These are phyloP conservation scores for Dactylellina drechsleri DNA, from an alignment of 2,329 filamentous ascomycete species.

Conservation along the genomic window DNA sequence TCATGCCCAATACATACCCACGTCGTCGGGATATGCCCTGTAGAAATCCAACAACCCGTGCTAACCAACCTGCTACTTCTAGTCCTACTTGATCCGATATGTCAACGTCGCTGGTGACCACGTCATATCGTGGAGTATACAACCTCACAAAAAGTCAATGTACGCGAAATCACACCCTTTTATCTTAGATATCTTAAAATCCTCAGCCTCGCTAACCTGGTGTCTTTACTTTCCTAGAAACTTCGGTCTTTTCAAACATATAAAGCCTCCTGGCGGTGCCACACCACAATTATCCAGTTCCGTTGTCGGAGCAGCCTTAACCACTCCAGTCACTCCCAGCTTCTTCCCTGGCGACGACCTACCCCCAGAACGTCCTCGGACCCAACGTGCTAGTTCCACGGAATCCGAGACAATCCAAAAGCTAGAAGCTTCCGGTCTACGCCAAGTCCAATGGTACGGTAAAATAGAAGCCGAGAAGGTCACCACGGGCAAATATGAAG, in stretches of 20 bases:
- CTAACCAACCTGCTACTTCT: constrained; percentile 35
- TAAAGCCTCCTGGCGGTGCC: constrained; percentile 47
- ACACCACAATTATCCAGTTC: constrained; percentile 57
- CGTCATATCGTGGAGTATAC: constrained; percentile 96
- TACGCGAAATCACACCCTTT: constrained; percentile 60
- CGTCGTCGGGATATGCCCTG: constrained; percentile 18
- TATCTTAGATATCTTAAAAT: not conserved
- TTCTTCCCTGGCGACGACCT: constrained; percentile 69
- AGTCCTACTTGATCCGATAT: constrained; percentile 99
- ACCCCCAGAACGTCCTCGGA: constrained; percentile 72
- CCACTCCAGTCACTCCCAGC: constrained; percentile 61
- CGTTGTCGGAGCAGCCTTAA: constrained; percentile 61
- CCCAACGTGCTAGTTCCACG: constrained; percentile 75
- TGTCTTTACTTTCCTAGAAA: constrained; percentile 68
- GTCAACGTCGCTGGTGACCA: constrained; percentile 88
- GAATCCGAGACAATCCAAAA: constrained; percentile 69
- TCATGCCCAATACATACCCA: no score
- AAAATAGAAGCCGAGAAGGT: constrained; percentile 98
- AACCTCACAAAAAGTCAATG: constrained; percentile 98
- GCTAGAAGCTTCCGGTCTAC: constrained; percentile 71
- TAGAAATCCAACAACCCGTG: not conserved
- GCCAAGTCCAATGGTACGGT: constrained; percentile 79
- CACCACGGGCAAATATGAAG: constrained; percentile 86
- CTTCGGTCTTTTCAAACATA: constrained; percentile 95
- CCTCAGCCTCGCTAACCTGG: no score